Base-by-base conservation (phyloP, 306 rosid species). In the Rosa persica region DNA sequence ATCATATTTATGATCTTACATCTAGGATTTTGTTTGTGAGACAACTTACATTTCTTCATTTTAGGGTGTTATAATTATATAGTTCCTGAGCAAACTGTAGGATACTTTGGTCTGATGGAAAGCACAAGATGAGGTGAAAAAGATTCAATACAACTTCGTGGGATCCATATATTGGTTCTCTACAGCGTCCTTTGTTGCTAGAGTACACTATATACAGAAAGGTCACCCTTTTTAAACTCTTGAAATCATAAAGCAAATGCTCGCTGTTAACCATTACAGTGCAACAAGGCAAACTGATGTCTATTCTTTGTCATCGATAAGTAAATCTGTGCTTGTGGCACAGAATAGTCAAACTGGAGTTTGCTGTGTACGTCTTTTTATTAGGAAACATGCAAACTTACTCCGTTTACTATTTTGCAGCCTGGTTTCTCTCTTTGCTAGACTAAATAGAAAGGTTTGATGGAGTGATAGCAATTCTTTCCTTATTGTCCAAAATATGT, bases 21-120 rank as follows among this genome's bases (percentile, higher is more conserved):
- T 17, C 76, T 13, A 73, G 67, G 52, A 55, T 55, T 73, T 11
- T 43, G 52, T 74, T 49, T 57, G 15, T 36, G 69, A 74, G 67
- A 74, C 25, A 20, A 39, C 25, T 55, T 10, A 22, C 38, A 73
- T 38, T 72, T n/a, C 17, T 54, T 73, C 25, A 38, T 8, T 30
- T 12, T 54, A 42, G 22, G 22, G n/a, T 54, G 5, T 40, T 55
- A n/a, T 55, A 55, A 40, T 1, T 8, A 12, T 62, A 30, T 60
- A 62, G 38, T 62, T 17, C 17, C 5, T 30, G 4, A 62, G 68
- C 68, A 30, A 27, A 62, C n/a, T 13, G 68, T 22, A 62, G 42
- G 42, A 62, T 62, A 30, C 5, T 12, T 30, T 5, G 42, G 40
- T 62, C 10, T 2, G 68, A 62, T 30, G 20, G 40, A 62, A 62